phyloP scores from a whole-genome alignment of 2,329 filamentous ascomycete genomes.

The Xylogone sp. region DNA sequence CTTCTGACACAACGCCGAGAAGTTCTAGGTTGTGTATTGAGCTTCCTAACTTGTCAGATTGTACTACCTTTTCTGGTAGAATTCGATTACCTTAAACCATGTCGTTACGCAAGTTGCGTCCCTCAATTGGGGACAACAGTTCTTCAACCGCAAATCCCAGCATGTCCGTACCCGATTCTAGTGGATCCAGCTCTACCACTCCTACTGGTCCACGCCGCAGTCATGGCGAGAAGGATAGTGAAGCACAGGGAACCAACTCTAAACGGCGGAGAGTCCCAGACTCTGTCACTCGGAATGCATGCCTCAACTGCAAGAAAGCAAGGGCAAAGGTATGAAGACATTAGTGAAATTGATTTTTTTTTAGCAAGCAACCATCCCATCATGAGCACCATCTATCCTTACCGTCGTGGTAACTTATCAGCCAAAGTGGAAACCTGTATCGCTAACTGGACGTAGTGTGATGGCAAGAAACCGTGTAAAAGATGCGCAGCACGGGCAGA shows the following conservation, averaged over 20 bases:
- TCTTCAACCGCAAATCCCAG: conserved; percentile 19
- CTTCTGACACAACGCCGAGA: no score
- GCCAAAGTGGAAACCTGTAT: no score
- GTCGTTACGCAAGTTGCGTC: conserved; percentile 22
- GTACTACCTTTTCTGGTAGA: no score
- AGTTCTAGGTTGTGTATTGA: no score
- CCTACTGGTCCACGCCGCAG: conserved; percentile 18
- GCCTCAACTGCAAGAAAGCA: conserved; percentile 31
- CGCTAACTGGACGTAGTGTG: conserved; percentile 23
- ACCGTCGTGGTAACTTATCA: no score
- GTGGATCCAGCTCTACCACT: no score
- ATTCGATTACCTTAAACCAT: neutral
- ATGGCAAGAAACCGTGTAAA: conserved; percentile 29
- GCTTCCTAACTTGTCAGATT: no score
- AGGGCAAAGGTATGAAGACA: conserved; percentile 33
- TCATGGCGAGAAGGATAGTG: conserved; percentile 17
- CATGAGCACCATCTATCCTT: no score
- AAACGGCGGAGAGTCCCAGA: conserved; percentile 29
- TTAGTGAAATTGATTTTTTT: no score
- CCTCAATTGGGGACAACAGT: conserved; percentile 21
- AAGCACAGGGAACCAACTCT: conserved; percentile 12
- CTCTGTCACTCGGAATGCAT: conserved; percentile 31
- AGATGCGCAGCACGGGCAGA: conserved; percentile 24
- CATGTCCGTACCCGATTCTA: conserved; percentile 21
- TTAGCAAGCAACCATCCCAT: no score